Percentiles rank a stretch among this genome's conserved stretches.
phyloP scores from a whole-genome alignment of 805 yeast genomes.

The Monosporozyma unispora region DNA sequence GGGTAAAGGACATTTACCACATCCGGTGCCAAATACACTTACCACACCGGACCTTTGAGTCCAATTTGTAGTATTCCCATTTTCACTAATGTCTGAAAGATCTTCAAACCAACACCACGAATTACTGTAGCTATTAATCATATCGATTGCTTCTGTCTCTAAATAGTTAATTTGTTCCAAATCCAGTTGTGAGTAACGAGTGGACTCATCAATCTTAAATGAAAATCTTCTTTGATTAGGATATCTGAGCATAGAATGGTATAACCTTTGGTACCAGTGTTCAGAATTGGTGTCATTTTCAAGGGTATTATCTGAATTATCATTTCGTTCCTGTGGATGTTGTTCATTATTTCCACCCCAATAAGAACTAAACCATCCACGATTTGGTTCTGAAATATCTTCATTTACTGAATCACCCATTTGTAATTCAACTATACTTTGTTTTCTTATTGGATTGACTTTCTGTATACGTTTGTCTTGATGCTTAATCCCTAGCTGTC shows the following conservation, averaged over 20 bases:
- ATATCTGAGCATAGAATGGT: background rate
- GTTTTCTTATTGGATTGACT: background rate
- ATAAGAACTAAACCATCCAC: background rate
- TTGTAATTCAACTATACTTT: background rate
- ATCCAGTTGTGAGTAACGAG: constrained; percentile 22
- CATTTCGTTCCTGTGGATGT: background rate
- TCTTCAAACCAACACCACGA: constrained; percentile 30
- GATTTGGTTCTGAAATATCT: background rate
- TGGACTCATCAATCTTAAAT: constrained; percentile 11
- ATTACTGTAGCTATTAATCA: constrained; percentile 13
- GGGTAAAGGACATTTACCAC: constrained; percentile 23
- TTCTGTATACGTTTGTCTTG: background rate
- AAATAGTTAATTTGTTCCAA: constrained; percentile 19
- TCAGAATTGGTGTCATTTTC: background rate
- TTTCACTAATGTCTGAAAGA: constrained; percentile 9
- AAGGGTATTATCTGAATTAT: background rate
- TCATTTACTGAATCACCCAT: background rate
- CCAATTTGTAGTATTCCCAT: constrained; percentile 7
- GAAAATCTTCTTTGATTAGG: background rate
- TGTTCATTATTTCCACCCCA: background rate
- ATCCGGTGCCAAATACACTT: constrained; percentile 25
- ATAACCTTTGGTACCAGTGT: background rate
- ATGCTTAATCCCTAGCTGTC: background rate
- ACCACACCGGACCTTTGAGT: constrained; percentile 16
- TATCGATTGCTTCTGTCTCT: constrained; percentile 20